Base-by-base conservation (phyloP, 768 basidiomycete species). In the Roridomyces roridus region DNA sequence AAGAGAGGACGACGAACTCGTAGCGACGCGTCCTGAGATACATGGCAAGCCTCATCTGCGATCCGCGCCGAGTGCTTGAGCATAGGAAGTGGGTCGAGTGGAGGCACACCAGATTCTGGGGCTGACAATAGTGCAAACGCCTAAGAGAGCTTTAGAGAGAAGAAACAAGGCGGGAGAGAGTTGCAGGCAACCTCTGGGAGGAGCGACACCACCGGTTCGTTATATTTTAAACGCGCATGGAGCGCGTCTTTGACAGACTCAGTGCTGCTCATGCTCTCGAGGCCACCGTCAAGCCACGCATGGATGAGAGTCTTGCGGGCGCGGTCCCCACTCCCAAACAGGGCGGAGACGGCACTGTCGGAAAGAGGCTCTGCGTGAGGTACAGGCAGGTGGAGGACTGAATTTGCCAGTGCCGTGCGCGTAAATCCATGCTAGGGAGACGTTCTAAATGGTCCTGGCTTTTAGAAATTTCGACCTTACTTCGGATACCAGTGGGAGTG, bases 211-310 rank as follows among this genome's bases (percentile, higher is more conserved):
- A 87, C 88, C 14, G 87, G 82, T 43, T 86, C 85, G 65, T 94
- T 94, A 63, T 79, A 84, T 55, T 74, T 72, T 59, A 94, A 69
- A 12, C 92, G 77, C 25, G 79, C 69, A 29, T 74, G 76, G 11
- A 94, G 74, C 12, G 85, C 79, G 18, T 84, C 79, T 23, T 75
- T 77, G 46, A 91, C 60, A 2, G 73, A 77, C 14, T 71, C 20
- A 42, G 39, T 40, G 21, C 42, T 48, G 47, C 70, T 77, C 72
- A 93, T 92, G 36, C 77, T 71, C 17, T 63, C 62, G 14, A 85
- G 67, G 1, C 88, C 91, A 55, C 87, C 83, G 18, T 86, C 81
- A 31, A 94, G 66, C 91, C 92, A 94, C 0, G 87, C 87, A n/a
- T 77, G 70, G 39, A 92, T 79, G 25, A 94, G 77, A 5, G 81